A percentile compares a stretch with the other conserved stretches of the same genome.
phyloP scores from a whole-genome alignment of 306 rosid genomes.

The Clitoria ternatea region DNA sequence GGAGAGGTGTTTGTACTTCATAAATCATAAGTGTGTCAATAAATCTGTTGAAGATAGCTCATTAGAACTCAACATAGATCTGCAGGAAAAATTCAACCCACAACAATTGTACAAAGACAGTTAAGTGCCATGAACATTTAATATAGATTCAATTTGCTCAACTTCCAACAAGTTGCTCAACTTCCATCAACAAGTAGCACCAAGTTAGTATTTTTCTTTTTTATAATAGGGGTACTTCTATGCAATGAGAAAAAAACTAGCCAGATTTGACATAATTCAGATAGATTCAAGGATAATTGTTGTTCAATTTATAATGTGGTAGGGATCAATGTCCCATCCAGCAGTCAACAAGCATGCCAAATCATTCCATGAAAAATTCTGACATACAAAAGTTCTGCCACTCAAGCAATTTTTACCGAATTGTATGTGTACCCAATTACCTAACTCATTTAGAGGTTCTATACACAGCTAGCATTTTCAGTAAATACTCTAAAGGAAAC shows the following conservation, averaged over 20 bases:
- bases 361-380: neutral
- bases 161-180: no score
- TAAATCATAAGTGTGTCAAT: constrained; percentile 10
- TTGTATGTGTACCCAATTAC: neutral
- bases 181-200: neutral
- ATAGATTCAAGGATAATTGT: neutral
- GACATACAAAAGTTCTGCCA: neutral
- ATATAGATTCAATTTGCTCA: neutral
- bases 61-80: neutral
- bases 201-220: neutral
- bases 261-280: neutral
- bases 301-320: neutral
- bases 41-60: neutral
- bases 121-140: neutral
- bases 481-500: neutral
- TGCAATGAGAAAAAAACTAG: neutral
- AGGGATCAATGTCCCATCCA: neutral
- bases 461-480: neutral
- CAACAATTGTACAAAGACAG: neutral
- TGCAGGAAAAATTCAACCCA: neutral
- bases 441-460: neutral
- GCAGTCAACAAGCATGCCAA: neutral
- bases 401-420: neutral
- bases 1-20: no score
- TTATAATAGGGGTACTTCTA: neutral